Base-by-base conservation (phyloP, 1,284 basidiomycete species). In the Cryptococcus maquisensis region DNA sequence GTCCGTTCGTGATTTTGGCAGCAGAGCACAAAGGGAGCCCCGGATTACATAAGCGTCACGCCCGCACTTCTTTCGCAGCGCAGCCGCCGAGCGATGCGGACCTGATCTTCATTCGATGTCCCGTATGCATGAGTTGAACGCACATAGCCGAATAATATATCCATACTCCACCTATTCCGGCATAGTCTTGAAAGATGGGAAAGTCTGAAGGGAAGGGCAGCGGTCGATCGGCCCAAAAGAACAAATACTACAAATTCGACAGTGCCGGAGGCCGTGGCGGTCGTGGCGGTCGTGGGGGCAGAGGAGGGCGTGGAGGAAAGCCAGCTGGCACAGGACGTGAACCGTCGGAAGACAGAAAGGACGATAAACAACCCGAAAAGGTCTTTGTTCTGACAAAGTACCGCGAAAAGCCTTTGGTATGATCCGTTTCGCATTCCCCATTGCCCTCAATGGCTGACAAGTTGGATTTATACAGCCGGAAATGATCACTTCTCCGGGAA, bases 401-500 rank as follows among this genome's bases (percentile, higher is more conserved):
- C 52, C 40, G 65, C 13, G 59, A 57, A 15, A 47, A 56, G 13
- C 62, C 60, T 9, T 28, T 64, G 13, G 68, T 68, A 45, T 55
- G 68, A 32, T 32, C 47, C 24, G 10, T 13, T 20, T 15, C 20
- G 15, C 16, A 35, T 28, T 39, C 2, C 28, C 1, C 10, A 32
- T 21, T 9, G 43, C 23, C 16, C n/a, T 37, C 23, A 20, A 46
- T 41, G 9, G 37, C 9, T 20, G 51, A 28, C 32, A 13, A 28
- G 4, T 2, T 41, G 7, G 21, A 10, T 42, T 15, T 9, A 21
- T 24, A 26, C 46, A 74, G 72, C 60, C 66, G 0, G 67, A 69
- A 15, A 66, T 69, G 48, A 46, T 73, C 37, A 58, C 55, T 12
- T 45, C 57, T 3, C 61, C 67, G 12, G 72, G 72, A 4, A 71